A percentile compares a stretch with the other conserved stretches of the same genome.
Conservation (phyloP, 495 filamentous ascomycete genomes). For the Talaromyces wortmannii region DNA sequence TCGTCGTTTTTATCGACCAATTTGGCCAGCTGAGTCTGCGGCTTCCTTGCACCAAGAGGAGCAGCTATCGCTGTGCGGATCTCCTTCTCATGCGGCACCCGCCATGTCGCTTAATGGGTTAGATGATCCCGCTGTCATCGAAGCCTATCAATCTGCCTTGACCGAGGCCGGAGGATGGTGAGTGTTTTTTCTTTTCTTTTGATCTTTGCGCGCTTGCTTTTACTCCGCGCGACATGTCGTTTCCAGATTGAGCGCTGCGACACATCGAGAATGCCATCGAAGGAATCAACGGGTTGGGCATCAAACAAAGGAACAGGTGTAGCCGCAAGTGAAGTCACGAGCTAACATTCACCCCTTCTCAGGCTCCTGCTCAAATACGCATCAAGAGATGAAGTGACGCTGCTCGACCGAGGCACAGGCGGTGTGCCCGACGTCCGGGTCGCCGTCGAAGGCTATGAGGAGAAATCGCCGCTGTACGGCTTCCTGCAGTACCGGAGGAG, state of each 20-base stretch:
- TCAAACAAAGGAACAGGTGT: not conserved
- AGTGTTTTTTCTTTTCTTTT: slow-evolving; percentile 24
- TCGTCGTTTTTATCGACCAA: too few relatives aligned
- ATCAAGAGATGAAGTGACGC: slow-evolving; percentile 79
- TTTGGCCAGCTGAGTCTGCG: too few relatives aligned
- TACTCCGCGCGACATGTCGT: not conserved
- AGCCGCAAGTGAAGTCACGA: not conserved
- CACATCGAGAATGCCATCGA: slow-evolving; percentile 2
- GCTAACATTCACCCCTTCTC: slow-evolving; percentile 7
- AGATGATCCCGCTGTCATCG: slow-evolving; percentile 71
- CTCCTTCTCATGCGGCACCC: slow-evolving; percentile 32
- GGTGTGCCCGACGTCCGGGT: slow-evolving; percentile 80
- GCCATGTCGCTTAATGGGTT: slow-evolving; percentile 97
- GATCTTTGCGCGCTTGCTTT: slow-evolving; percentile 1
- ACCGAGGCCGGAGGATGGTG: slow-evolving; percentile 93
- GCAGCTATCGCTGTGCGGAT: slow-evolving; percentile 1
- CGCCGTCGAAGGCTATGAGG: slow-evolving; percentile 68
- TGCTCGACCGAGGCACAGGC: slow-evolving; percentile 70
- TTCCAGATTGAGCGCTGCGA: not conserved
- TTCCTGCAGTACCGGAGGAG: slow-evolving; percentile 84
- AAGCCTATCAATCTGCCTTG: slow-evolving; percentile 75
- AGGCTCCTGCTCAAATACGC: slow-evolving; percentile 95
- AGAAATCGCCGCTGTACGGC: slow-evolving; percentile 83
- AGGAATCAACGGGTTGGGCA: not conserved
- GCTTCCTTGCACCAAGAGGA: not conserved